Conservation (phyloP, 2,329 filamentous ascomycete species). For the Ceratocystis colombiana region DNA sequence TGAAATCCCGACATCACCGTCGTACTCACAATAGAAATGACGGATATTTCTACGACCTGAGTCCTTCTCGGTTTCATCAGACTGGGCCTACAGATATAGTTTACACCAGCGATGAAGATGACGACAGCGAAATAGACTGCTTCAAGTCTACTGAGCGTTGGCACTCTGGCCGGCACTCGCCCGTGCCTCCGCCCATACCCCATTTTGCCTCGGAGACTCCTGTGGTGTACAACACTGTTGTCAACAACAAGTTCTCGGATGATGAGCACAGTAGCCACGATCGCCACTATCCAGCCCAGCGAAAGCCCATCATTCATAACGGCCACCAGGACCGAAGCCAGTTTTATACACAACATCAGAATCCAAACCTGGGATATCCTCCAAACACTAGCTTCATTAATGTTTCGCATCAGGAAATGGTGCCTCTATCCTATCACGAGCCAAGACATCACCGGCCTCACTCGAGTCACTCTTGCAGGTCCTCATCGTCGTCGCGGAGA, state of each 20-base stretch:
- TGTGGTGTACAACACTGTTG: slow-evolving; percentile 17
- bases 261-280: slow-evolving; percentile 7
- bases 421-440: background rate
- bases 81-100: slow-evolving; percentile 14
- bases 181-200: background rate
- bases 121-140: slow-evolving; percentile 12
- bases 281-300: background rate
- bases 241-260: slow-evolving; percentile 12
- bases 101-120: background rate
- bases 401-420: background rate
- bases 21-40: background rate
- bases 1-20: background rate
- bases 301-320: background rate
- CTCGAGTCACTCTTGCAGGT: background rate
- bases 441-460: background rate
- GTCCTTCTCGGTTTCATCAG: slow-evolving; percentile 13
- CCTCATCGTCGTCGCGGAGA: background rate
- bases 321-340: background rate
- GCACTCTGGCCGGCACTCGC: background rate
- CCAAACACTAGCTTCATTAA: background rate
- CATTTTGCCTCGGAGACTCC: background rate
- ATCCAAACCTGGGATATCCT: background rate
- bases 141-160: background rate
- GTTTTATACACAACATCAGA: background rate
- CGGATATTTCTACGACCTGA: background rate